Percentiles rank a stretch among this genome's conserved stretches.
Conservation (phyloP, 768 basidiomycete genomes). For the Mycena vitilis region DNA sequence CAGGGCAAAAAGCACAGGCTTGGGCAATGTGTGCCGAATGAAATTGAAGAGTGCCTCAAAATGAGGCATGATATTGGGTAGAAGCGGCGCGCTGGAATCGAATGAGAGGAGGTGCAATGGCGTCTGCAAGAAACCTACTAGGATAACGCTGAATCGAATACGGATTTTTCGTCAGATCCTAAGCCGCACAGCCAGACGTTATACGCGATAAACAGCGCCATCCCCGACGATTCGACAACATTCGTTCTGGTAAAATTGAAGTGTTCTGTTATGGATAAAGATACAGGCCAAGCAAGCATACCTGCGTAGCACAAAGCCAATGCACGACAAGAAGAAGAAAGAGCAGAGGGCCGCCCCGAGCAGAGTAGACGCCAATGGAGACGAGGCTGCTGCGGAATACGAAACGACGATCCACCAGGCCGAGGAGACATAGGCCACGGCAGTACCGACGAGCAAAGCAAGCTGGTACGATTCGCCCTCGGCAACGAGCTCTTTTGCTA, state of each 20-base stretch:
- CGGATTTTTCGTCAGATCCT: constrained; percentile 74
- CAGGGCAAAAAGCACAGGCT: constrained; percentile 83
- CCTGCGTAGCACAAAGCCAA: constrained; percentile 88
- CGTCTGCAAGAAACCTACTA: constrained; percentile 64
- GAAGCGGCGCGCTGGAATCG: constrained; percentile 71
- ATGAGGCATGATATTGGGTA: constrained; percentile 85
- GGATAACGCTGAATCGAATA: constrained; percentile 78
- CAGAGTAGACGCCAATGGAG: constrained; percentile 89
- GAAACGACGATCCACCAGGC: constrained; percentile 91
- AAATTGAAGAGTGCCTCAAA: constrained; percentile 84
- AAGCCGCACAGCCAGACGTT: constrained; percentile 88
- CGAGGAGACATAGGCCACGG: constrained; percentile 82
- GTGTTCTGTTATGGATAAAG: background rate
- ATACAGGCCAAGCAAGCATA: background rate
- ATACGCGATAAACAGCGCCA: constrained; percentile 90
- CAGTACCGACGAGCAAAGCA: constrained; percentile 78
- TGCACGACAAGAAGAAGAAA: constrained; percentile 90
- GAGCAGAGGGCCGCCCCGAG: constrained; percentile 90
- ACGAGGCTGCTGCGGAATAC: constrained; percentile 85
- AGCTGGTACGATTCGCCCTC: constrained; percentile 84
- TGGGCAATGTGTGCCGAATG: constrained; percentile 86
- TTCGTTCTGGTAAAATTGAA: constrained; percentile 63
- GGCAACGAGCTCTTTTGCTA: constrained; percentile 75
- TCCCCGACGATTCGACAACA: constrained; percentile 90
- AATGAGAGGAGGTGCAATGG: background rate